A percentile compares a stretch with the other conserved stretches of the same genome.
phyloP scores from a whole-genome alignment of 306 rosid genomes.

The Trifolium subterraneum region DNA sequence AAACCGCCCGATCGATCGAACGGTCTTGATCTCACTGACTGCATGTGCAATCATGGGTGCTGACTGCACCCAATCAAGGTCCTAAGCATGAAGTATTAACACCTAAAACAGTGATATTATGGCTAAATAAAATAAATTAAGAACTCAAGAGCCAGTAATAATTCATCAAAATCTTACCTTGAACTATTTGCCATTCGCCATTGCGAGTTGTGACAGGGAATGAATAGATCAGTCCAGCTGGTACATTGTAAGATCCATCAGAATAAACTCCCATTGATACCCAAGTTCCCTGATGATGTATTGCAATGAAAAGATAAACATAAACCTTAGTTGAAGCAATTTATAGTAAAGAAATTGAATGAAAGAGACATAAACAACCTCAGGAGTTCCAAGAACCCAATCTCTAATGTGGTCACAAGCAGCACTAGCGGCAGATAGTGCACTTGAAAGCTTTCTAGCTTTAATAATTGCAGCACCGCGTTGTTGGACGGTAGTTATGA shows the following conservation, averaged over 20 bases:
- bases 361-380: slow-evolving; percentile 58
- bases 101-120: neutral
- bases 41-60: too few relatives aligned
- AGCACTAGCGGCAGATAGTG: slow-evolving; percentile 94
- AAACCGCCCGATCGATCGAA: too few relatives aligned
- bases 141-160: neutral
- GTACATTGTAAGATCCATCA: slow-evolving; percentile 94
- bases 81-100: neutral
- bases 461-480: slow-evolving; percentile 99
- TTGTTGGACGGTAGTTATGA: slow-evolving; percentile 94
- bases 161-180: slow-evolving; percentile 60
- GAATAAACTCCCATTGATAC: slow-evolving; percentile 99
- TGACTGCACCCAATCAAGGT: too few relatives aligned
- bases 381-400: slow-evolving; percentile 98
- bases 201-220: slow-evolving; percentile 81
- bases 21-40: too few relatives aligned
- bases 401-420: slow-evolving; percentile 98
- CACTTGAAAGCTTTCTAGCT: slow-evolving; percentile 95
- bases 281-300: slow-evolving; percentile 78
- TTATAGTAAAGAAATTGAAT: neutral
- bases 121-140: neutral
- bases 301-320: slow-evolving; percentile 22
- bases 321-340: slow-evolving; percentile 12
- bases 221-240: slow-evolving; percentile 93
- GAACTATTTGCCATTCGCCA: slow-evolving; percentile 96